A percentile compares a stretch with the other conserved stretches of the same genome.
Conservation (phyloP, 441 rosid species). For the Jatropha podagrica region DNA sequence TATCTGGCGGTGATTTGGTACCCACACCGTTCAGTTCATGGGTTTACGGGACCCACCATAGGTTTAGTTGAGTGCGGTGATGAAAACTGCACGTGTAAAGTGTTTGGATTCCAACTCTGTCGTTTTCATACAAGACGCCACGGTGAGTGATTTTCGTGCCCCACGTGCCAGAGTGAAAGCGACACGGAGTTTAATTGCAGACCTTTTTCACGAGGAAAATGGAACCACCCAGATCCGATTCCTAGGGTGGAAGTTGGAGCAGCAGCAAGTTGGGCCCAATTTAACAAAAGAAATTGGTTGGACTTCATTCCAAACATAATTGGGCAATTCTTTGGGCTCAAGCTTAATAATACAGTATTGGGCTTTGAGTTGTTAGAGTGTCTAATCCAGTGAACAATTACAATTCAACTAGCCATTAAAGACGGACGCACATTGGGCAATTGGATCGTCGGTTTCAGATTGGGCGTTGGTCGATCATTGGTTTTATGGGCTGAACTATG, state of each 20-base stretch:
- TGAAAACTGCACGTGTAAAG: not conserved
- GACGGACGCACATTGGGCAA: too few species aligned
- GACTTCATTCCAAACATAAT: not conserved
- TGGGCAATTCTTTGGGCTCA: not conserved
- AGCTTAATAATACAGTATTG: not conserved
- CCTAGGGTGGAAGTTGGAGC: not conserved
- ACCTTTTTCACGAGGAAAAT: too few species aligned
- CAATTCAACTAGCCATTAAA: too few species aligned
- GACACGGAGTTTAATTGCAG: not conserved
- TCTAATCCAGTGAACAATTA: too few species aligned
- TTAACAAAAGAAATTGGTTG: not conserved
- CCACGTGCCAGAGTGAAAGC: not conserved
- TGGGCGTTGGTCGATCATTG: too few species aligned
- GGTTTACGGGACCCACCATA: not conserved
- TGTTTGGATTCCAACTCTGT: not conserved
- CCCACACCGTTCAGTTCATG: not conserved
- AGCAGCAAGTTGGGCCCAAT: not conserved
- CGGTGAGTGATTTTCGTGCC: not conserved
- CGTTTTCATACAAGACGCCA: not conserved
- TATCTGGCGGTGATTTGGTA: not conserved
- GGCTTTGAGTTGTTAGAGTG: not conserved
- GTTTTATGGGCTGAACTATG: too few species aligned
- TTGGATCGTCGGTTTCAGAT: too few species aligned
- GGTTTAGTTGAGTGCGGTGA: not conserved
- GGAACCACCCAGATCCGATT: not conserved